Base-by-base conservation (phyloP, 2,329 filamentous ascomycete genomes). In the Volutella citrinella region DNA sequence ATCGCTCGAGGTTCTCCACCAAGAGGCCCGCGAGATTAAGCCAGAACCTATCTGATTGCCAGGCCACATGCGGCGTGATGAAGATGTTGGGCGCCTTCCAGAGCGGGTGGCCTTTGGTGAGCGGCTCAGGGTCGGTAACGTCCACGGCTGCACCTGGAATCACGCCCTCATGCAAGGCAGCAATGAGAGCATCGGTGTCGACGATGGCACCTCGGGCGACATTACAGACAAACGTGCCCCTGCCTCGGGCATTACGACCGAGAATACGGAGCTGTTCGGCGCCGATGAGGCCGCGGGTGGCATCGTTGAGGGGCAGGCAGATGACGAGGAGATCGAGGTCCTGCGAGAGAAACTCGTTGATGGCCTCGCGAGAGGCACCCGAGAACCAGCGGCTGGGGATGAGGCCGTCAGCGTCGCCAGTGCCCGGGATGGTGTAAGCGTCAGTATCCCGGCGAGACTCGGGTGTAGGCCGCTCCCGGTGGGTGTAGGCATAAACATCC, bases 71-170 rank as follows among this genome's bases (percentile, higher is more conserved):
- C 5, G 65, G 64, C 9, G 63, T 60, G 30, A 87, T 72, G 40
- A 80, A 70, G 12, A 80, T 66, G 55, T 87, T 85, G 4, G 74
- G 70, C 26, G 78, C 65, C 29, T 69, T 72, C 79, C 83, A 87
- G 17, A 88, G 59, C 40, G 76, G 70, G 52, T 82, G 74, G 16
- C 80, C 75, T 10, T 62, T 51, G 0, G 82, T 82, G 41, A 88
- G 54, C 1, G 84, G 84, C 55, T 88, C 84, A 0, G 82, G 83
- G 42, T 87, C 81, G 3, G 82, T 79, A 1, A 87, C 84, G 55
- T 87, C 83, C 18, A 87, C 56, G 4, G 82, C 82, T 0, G 83
- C 83, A 10, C 82, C 83, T 12, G 64, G 28, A 25, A 63, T 56
- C 33, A 52, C 50, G 11, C 52, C 59, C 5, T 46, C 37, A 17